Base-by-base conservation (phyloP, 257 asterid genomes). In the Handroanthus guayacan region DNA sequence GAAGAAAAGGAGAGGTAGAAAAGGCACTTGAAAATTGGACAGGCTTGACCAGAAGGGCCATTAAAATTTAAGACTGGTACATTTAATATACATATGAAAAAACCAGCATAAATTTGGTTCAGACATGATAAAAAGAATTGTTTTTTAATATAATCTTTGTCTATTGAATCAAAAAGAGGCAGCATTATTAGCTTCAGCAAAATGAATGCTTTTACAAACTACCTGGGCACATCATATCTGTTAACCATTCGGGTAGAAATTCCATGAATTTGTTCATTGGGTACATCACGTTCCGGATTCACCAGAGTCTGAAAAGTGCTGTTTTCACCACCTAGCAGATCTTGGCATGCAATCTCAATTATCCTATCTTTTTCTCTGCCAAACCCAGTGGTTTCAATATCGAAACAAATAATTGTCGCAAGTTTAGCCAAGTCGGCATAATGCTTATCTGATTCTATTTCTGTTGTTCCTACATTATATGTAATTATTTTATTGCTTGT, bases 351-450 rank as follows among this genome's bases (percentile, higher is more conserved):
- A 66, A 95, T 79, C 91, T 95, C 99, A 71, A 95, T 71, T 55
- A 95, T 91, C 67, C 96, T 85, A 61, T 89, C 85, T 6, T 2
- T 63, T 43, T 81, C 89, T 76, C 86, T 86, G 74, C 83, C 48
- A 37, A 95, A 85, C 68, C 99, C 99, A 39, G 99, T 95, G 55
- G 99, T 95, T 79, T 95, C 99, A 65, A 92, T 84, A 79, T 95
- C 96, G 44, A 92, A 95, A 78, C 89, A 86, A 69, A 95, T 79
- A 75, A 81, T 55, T 9, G 94, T 92, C 7, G 86, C 87, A 16
- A 72, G 91, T 63, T 89, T 82, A 44, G 92, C 93, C 85, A 91
- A 67, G 31, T 91, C 91, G 65, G 78, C 82, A 65, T 80, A 86
- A 72, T 88, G 18, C 67, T 83, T 84, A 34, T 79, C 85, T 9